Conservation (phyloP, 148 eudicot genomes). For the Talinum fruticosum region DNA sequence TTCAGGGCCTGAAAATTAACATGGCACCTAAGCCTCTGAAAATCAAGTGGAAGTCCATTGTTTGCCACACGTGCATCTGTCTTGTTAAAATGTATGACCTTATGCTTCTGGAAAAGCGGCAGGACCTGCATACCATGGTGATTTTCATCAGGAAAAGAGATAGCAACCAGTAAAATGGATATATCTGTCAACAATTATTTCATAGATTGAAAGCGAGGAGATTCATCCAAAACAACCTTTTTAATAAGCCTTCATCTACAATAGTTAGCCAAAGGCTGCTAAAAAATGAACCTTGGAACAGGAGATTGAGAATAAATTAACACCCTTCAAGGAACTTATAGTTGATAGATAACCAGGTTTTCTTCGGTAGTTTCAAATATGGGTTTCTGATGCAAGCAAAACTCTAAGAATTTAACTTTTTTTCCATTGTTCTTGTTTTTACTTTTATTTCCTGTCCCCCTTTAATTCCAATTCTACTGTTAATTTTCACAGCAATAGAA, state of each 20-base stretch:
- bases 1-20: slow-evolving; percentile 88
- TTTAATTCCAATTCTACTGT: background rate
- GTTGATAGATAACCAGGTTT: background rate
- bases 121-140: slow-evolving; percentile 52
- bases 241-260: too few relatives aligned
- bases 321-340: background rate
- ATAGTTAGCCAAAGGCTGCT: background rate
- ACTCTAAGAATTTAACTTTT: background rate
- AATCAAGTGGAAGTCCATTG: slow-evolving; percentile 77
- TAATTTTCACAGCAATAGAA: background rate
- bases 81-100: slow-evolving; percentile 83
- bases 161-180: background rate
- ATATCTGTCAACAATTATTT: background rate
- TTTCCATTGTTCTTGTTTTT: background rate
- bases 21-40: slow-evolving; percentile 90
- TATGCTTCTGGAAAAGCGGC: slow-evolving; percentile 71
- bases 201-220: background rate
- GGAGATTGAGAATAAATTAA: background rate
- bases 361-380: background rate
- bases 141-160: slow-evolving; percentile 20
- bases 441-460: background rate
- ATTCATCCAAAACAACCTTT: too few relatives aligned
- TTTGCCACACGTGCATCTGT: slow-evolving; percentile 91
- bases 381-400: slow-evolving; percentile 4
- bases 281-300: background rate